Base-by-base conservation (phyloP, 2,329 filamentous ascomycete species). In the Didymellaceae sp. region DNA sequence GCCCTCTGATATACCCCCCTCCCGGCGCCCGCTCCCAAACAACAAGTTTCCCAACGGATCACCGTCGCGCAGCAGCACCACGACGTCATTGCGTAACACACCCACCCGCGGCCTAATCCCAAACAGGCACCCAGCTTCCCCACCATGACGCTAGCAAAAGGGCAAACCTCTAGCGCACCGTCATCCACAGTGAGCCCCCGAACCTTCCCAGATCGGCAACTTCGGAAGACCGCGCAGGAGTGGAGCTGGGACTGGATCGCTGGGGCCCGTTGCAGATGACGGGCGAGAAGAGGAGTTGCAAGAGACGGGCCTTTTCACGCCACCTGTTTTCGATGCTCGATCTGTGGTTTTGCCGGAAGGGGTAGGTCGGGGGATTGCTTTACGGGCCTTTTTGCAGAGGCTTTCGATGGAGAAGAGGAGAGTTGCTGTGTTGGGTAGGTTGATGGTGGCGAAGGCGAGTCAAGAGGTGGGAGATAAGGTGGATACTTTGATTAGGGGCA, bases 221-320 rank as follows among this genome's bases (percentile, higher is more conserved):
- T 25, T 25, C 24, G 24, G 24, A 25, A 25, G 24, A n/a, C 24
- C 24, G 24, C 24, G 11, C n/a, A n/a, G n/a, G n/a, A n/a, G n/a
- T n/a, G n/a, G n/a, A n/a, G n/a, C n/a, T n/a, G n/a, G n/a, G n/a
- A n/a, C 25, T 20, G 13, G 14, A 5, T 14, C 17, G 31, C 3
- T 13, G 20, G 14, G n/a, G 22, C 22, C 10, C 22, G 22, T 25
- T 25, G 6, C 22, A 25, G 11, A 25, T 6, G 13, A 22, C 21
- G 16, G 16, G 13, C 20, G 16, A 26, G 20, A 46, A 34, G 25
- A 32, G 28, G 42, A n/a, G n/a, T n/a, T n/a, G n/a, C n/a, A 24
- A 34, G n/a, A 51, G 41, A 51, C 47, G 48, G 48, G 35, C 48
- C 48, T 51, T 51, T 31, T 51, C 28, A 30, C 48, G 48, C 48